phyloP scores from a whole-genome alignment of 2,329 filamentous ascomycete genomes.

The Colletotrichum scovillei region DNA sequence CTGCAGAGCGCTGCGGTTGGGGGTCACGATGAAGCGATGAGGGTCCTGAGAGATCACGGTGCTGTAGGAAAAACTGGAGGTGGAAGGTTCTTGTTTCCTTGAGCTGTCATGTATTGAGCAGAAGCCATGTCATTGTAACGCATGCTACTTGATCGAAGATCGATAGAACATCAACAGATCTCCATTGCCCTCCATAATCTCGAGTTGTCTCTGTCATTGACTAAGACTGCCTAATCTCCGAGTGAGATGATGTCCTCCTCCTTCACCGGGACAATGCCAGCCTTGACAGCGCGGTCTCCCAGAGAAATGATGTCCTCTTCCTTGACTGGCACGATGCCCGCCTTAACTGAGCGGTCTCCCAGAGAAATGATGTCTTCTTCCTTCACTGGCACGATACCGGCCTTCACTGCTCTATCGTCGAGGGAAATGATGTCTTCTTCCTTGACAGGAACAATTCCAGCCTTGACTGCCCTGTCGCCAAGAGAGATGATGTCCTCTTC shows the following conservation, averaged over 20 bases:
- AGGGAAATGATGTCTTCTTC: background rate
- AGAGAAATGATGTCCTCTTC: too few relatives aligned
- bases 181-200: background rate
- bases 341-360: background rate
- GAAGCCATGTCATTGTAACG: background rate
- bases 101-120: background rate
- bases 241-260: background rate
- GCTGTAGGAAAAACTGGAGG: background rate
- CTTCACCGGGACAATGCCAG: background rate
- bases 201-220: background rate
- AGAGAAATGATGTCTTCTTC: background rate
- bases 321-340: background rate
- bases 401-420: background rate
- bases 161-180: background rate
- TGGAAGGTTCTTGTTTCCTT: background rate
- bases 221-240: background rate
- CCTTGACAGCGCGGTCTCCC: too few relatives aligned
- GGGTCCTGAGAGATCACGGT: background rate
- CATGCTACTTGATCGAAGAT: background rate
- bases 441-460: background rate
- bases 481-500: background rate
- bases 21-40: background rate
- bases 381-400: background rate
- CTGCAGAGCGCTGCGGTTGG: background rate
- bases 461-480: background rate